Evolutionary conservation across 192 early-diverging fungal genomes (phyloP).

Genomic region (Coemansia sp.): DNA sequence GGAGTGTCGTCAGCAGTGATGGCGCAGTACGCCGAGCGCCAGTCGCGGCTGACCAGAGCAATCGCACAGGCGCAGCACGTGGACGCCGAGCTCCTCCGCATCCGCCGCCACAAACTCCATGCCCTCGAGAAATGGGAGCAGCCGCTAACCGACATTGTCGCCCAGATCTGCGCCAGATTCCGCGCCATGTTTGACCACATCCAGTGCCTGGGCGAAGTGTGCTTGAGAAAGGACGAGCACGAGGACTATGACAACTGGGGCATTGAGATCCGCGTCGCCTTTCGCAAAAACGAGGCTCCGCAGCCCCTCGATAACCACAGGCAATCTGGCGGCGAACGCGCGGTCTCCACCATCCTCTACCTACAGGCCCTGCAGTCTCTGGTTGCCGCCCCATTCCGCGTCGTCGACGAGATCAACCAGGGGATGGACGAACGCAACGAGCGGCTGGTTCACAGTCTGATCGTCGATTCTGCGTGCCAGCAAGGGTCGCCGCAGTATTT

Average conservation of each 20-base stretch:
- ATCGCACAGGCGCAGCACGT: slow-evolving; percentile 39
- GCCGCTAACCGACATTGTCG: slow-evolving; percentile 60
- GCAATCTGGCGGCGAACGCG: slow-evolving; percentile 96
- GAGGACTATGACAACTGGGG: slow-evolving; percentile 92
- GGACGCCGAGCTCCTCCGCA: slow-evolving; percentile 32
- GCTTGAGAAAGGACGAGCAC: slow-evolving; percentile 32
- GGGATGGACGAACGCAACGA: slow-evolving; percentile 99
- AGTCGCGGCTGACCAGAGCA: slow-evolving; percentile 56
- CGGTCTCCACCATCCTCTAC: slow-evolving; percentile 95
- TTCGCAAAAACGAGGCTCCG: slow-evolving; percentile 78
- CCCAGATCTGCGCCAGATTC: slow-evolving; percentile 66
- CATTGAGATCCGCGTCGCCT: slow-evolving; percentile 92
- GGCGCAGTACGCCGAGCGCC: slow-evolving; percentile 64
- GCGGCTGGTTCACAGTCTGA: slow-evolving; percentile 86
- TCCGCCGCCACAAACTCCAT: slow-evolving; percentile 32
- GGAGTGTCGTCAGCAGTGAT: slow-evolving; percentile 55
- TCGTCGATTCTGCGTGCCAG: slow-evolving; percentile 79
- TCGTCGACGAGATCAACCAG: slow-evolving; percentile 99
- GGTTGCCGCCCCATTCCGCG: slow-evolving; percentile 87
- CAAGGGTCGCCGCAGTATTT: slow-evolving; percentile 70
- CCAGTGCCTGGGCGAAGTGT: slow-evolving; percentile 45
- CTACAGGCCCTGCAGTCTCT: slow-evolving; percentile 89
- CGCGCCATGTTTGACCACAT: slow-evolving; percentile 68
- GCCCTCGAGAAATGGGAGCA: slow-evolving; percentile 63
- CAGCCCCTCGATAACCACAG: slow-evolving; percentile 82